Evolutionary conservation across 805 yeast species (phyloP).

Genomic region (Wickerhamomyces sydowiorum): DNA sequence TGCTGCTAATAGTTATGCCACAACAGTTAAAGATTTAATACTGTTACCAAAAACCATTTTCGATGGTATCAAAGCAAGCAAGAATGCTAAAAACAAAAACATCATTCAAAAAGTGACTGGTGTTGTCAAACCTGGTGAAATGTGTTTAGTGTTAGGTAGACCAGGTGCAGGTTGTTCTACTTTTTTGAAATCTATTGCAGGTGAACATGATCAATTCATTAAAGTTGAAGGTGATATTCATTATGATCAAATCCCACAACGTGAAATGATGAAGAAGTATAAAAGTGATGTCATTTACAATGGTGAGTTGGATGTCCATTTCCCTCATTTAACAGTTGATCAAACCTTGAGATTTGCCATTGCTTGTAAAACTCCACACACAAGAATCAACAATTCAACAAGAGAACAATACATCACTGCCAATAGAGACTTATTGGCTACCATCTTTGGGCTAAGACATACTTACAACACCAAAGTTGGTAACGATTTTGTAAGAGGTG

Average conservation of each 20-base stretch:
- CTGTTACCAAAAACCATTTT: slow-evolving; percentile 25
- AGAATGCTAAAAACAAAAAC: slow-evolving; percentile 23
- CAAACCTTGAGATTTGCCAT: slow-evolving; percentile 70
- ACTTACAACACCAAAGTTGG: slow-evolving; percentile 58
- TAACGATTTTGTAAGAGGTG: slow-evolving; percentile 60
- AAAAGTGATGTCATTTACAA: slow-evolving; percentile 53
- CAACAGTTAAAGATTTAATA: slow-evolving; percentile 34
- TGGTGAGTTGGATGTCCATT: slow-evolving; percentile 65
- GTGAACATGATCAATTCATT: slow-evolving; percentile 39
- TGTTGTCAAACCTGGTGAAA: slow-evolving; percentile 53
- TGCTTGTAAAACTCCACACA: slow-evolving; percentile 61
- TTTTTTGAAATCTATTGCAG: slow-evolving; percentile 57
- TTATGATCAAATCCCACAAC: slow-evolving; percentile 57
- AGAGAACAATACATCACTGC: slow-evolving; percentile 43
- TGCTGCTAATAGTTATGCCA: slow-evolving; percentile 31
- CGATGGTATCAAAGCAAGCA: slow-evolving; percentile 21
- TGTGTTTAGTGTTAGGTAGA: slow-evolving; percentile 60
- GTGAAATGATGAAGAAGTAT: slow-evolving; percentile 53
- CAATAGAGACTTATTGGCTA: slow-evolving; percentile 42
- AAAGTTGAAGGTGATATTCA: slow-evolving; percentile 48
- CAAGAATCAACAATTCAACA: slow-evolving; percentile 42
- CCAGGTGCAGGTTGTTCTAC: slow-evolving; percentile 82
- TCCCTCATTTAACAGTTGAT: slow-evolving; percentile 71
- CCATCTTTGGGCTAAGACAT: slow-evolving; percentile 55
- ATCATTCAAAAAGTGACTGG: slow-evolving; percentile 20